A percentile compares a stretch with the other conserved stretches of the same genome.
Conservation (phyloP, 1,284 basidiomycete species). For the Microbotryum scabiosae region DNA sequence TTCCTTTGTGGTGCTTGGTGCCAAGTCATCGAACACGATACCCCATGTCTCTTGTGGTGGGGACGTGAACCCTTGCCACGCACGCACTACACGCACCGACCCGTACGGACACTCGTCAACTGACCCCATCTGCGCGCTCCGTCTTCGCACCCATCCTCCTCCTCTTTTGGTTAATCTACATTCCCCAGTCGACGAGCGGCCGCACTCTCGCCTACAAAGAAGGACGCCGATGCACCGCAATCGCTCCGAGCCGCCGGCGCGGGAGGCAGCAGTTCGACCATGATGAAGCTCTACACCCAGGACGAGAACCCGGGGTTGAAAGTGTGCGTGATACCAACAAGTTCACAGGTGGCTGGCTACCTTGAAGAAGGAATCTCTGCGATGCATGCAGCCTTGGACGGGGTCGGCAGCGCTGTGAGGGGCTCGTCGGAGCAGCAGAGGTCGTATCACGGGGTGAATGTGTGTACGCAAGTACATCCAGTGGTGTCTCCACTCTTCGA, state of each 20-base stretch:
- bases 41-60: not conserved
- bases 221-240: conserved; percentile 62
- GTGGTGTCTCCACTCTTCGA: not conserved
- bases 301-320: conserved; percentile 92
- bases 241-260: conserved; percentile 87
- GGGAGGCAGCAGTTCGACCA: conserved; percentile 91
- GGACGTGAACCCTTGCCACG: too few relatives aligned
- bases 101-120: too few relatives aligned
- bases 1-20: not conserved
- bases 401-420: not conserved
- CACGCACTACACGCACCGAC: not conserved
- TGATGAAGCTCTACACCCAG: conserved; percentile 92
- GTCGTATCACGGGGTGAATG: not conserved
- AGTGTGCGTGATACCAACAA: conserved; percentile 63
- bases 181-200: conserved; percentile 29
- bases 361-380: not conserved
- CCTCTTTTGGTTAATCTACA: too few relatives aligned
- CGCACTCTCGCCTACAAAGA: conserved; percentile 25
- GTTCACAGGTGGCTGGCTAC: not conserved
- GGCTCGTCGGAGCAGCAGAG: not conserved
- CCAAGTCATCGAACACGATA: not conserved
- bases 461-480: not conserved
- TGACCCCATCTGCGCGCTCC: too few relatives aligned
- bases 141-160: not conserved
- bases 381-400: not conserved